A percentile compares a stretch with the other conserved stretches of the same genome.
Conservation (phyloP, 305 asterid species). For the Coffea humblotiana region DNA sequence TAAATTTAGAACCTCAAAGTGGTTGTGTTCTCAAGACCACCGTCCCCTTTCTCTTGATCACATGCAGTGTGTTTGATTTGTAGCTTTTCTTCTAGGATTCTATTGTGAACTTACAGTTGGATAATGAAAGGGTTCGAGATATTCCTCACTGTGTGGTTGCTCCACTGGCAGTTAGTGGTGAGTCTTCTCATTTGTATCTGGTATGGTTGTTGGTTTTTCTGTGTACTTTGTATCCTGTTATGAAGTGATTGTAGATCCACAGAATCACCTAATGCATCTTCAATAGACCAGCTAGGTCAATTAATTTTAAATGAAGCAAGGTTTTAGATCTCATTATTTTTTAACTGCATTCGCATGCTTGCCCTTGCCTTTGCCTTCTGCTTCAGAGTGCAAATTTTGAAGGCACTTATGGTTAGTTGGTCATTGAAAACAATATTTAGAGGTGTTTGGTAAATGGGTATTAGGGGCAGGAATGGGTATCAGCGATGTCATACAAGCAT, state of each 20-base stretch:
- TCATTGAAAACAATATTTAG: neutral
- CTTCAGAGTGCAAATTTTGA: neutral
- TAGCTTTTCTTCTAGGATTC: conserved; percentile 46
- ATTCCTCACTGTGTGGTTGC: conserved; percentile 74
- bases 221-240: neutral
- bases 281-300: neutral
- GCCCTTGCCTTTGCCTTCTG: neutral
- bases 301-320: neutral
- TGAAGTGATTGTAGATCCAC: neutral
- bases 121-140: conserved; percentile 73
- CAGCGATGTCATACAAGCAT: too few relatives aligned
- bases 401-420: neutral
- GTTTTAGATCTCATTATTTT: neutral
- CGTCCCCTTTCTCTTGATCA: neutral
- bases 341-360: neutral
- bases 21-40: neutral
- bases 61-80: conserved; percentile 9
- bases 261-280: neutral
- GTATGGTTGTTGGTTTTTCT: neutral
- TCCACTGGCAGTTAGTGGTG: conserved; percentile 94
- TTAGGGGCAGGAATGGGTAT: too few relatives aligned
- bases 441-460: too few relatives aligned
- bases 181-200: conserved; percentile 30
- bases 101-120: conserved; percentile 51
- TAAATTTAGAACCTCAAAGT: too few relatives aligned